Percentiles rank a stretch among this genome's conserved stretches.
These are phyloP conservation scores for Didymella sp. DNA, from an alignment of 2,329 filamentous ascomycete genomes.

Conservation along the genomic window DNA sequence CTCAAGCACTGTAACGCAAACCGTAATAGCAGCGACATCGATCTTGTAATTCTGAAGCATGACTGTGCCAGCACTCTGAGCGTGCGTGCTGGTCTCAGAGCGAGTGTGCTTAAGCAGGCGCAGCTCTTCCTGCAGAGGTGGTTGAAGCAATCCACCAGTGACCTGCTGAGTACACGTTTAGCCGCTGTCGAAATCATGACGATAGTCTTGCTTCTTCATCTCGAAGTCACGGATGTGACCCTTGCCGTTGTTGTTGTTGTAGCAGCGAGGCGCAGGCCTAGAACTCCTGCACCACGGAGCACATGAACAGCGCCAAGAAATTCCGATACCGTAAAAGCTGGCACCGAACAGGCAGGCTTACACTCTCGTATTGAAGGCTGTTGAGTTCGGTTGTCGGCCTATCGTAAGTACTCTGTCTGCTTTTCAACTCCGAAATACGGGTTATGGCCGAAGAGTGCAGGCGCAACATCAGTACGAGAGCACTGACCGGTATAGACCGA, in stretches of 20 bases:
- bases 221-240: background rate
- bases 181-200: background rate
- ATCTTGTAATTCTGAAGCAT: no score
- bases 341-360: background rate
- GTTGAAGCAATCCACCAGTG: background rate
- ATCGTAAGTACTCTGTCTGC: background rate
- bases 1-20: no score
- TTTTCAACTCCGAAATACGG: background rate
- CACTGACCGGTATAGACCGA: background rate
- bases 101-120: no score
- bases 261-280: conserved; percentile 9
- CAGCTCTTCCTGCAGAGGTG: no score
- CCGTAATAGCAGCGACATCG: no score
- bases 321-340: background rate
- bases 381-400: background rate
- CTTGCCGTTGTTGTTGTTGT: conserved; percentile 3
- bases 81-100: background rate
- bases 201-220: background rate
- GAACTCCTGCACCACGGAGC: conserved; percentile 1
- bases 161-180: background rate
- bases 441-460: background rate
- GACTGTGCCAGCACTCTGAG: background rate
- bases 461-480: background rate
- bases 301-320: background rate
- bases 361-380: background rate